phyloP scores from a whole-genome alignment of 2,329 filamentous ascomycete genomes.

The Colletotrichum kahawae region DNA sequence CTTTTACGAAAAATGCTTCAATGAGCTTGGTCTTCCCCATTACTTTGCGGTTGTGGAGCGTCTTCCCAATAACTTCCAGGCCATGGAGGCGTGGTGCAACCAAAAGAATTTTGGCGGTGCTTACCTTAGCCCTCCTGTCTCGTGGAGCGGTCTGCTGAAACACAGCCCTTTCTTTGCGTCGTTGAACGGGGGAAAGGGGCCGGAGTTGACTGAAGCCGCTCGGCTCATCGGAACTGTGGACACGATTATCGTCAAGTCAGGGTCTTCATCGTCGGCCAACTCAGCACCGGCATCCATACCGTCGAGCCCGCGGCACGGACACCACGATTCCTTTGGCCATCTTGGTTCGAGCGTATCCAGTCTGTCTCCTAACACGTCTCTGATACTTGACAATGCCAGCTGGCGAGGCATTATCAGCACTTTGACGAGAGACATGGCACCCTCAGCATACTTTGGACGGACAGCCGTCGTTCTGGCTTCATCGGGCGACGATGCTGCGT shows the following conservation, averaged over 20 bases:
- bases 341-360: constrained; percentile 21
- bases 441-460: constrained; percentile 78
- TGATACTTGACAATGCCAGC: constrained; percentile 81
- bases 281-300: constrained; percentile 53
- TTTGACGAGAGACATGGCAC: constrained; percentile 80
- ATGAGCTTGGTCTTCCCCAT: constrained; percentile 84
- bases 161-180: constrained; percentile 55
- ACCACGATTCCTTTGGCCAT: constrained; percentile 25
- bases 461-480: constrained; percentile 78
- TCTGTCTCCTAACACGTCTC: constrained; percentile 54
- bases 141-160: constrained; percentile 64
- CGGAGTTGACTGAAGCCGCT: constrained; percentile 75
- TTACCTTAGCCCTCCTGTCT: constrained; percentile 76
- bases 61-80: constrained; percentile 65
- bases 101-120: constrained; percentile 82
- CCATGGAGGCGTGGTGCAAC: constrained; percentile 74
- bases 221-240: constrained; percentile 81
- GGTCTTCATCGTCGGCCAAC: constrained; percentile 44
- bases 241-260: constrained; percentile 72
- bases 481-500: constrained; percentile 76
- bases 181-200: constrained; percentile 55
- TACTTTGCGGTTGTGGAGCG: constrained; percentile 78
- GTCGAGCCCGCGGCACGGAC: constrained; percentile 49
- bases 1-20: constrained; percentile 86
- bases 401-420: constrained; percentile 88